Evolutionary conservation across 1,284 basidiomycete genomes (phyloP).

Genomic region (Schizophyllum amplum): DNA sequence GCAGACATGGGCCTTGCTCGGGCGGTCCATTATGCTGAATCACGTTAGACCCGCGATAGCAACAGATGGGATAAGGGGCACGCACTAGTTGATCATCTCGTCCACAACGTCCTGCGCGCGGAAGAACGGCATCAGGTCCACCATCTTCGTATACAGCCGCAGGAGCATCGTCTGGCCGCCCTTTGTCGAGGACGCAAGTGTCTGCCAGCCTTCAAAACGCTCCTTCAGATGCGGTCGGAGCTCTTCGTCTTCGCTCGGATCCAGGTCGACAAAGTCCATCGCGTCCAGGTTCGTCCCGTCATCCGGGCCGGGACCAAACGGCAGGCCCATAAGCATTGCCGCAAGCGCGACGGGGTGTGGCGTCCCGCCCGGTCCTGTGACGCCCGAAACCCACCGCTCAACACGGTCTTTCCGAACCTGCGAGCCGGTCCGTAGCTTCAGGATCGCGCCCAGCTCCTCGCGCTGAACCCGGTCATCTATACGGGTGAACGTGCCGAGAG

Average conservation of each 20-base stretch:
- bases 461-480: conserved; percentile 32
- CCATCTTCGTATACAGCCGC: conserved; percentile 33
- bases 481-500: conserved; percentile 37
- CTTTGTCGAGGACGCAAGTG: conserved; percentile 26
- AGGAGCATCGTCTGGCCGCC: conserved; percentile 27
- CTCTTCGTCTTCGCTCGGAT: conserved; percentile 53
- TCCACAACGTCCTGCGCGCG: conserved; percentile 39
- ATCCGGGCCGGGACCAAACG: conserved; percentile 24
- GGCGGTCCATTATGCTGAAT: conserved; percentile 40
- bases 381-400: conserved; percentile 43
- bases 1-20: conserved; percentile 40
- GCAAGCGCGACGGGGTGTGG: conserved; percentile 51
- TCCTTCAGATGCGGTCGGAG: conserved; percentile 46
- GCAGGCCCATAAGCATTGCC: conserved; percentile 62
- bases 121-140: conserved; percentile 49
- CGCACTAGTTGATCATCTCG: conserved; percentile 45
- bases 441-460: conserved; percentile 35
- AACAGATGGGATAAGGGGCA: conserved; percentile 4
- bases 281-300: neutral
- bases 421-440: conserved; percentile 30
- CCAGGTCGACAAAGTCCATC: conserved; percentile 36
- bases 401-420: conserved; percentile 35
- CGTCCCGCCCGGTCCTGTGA: conserved; percentile 31
- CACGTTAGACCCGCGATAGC: neutral
- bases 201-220: conserved; percentile 48